Base-by-base conservation (phyloP, 1,139 yeast species). In the Debaryomyces coudertii region DNA sequence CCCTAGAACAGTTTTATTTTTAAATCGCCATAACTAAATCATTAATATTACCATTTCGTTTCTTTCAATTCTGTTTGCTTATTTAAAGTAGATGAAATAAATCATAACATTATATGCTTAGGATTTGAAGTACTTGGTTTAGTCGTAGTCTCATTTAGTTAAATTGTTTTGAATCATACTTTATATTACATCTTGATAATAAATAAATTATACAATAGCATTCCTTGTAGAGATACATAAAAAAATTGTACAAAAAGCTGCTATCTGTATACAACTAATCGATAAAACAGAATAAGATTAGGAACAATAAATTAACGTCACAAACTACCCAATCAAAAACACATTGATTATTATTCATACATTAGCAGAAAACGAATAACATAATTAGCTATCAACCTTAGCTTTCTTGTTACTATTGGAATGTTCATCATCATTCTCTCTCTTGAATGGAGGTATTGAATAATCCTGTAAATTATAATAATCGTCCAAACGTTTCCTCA, bases 401-500 rank as follows among this genome's bases (percentile, higher is more conserved):
- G 51, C 36, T 40, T 46, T 55, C 45, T 57, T 57, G 12, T 22
- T 41, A 9, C 42, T 42, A 23, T 40, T 51, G 18, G 45, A 39
- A 9, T 43, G 34, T 30, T 48, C 53, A 16, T 52, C 56, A 25
- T 61, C 52, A 42, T 46, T 54, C 54, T 65, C 67, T 52, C 72
- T 56, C 49, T 65, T 65, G 38, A 63, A 53, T 6, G 63, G 52
- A 22, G 66, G 64, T 23, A 58, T 38, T 6, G 44, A 34, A 30
- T 47, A 46, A 34, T 58, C 65, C 38, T 55, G 65, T 44, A 66
- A 59, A 39, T 53, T 57, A 41, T 65, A 55, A 11, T 77, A 66
- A 51, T 77, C 83, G 47, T 78, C 82, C 46, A 79, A 65, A 46
- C 82, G 61, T 52, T 71, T 74, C 51, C 77, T 69, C 70, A 79